Evolutionary conservation across 306 rosid species (phyloP).

Genomic region (Vicia faba): DNA sequence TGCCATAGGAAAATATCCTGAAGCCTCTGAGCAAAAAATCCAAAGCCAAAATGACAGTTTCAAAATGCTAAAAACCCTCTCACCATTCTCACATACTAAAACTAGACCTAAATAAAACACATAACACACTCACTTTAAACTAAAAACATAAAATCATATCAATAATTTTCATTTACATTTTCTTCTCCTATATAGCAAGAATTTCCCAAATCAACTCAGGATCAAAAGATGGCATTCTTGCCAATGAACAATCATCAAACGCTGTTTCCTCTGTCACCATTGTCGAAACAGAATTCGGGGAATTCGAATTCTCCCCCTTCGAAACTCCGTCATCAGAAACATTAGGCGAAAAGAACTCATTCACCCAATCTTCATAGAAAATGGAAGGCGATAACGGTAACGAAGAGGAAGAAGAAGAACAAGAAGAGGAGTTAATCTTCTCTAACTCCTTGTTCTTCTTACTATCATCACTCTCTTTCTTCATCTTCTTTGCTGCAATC

Average conservation of each 20-base stretch:
- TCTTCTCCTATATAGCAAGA: slow-evolving; percentile 61
- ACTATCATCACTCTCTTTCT: neutral
- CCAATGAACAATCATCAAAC: slow-evolving; percentile 62
- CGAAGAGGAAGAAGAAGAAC: slow-evolving; percentile 55
- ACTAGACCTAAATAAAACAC: neutral
- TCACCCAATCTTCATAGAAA: slow-evolving; percentile 44
- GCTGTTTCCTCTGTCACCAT: slow-evolving; percentile 48
- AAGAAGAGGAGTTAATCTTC: slow-evolving; percentile 40
- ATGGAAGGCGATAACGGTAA: slow-evolving; percentile 22
- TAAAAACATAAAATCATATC: neutral
- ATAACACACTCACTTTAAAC: neutral
- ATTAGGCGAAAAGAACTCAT: slow-evolving; percentile 41
- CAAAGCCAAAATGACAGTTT: slow-evolving; percentile 36
- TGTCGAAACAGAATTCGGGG: slow-evolving; percentile 50
- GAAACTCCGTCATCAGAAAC: slow-evolving; percentile 64
- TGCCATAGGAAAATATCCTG: slow-evolving; percentile 34
- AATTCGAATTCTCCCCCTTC: slow-evolving; percentile 57
- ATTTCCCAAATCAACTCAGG: slow-evolving; percentile 94
- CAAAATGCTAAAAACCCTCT: slow-evolving; percentile 19
- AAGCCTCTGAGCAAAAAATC: slow-evolving; percentile 45
- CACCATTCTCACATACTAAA: slow-evolving; percentile 6
- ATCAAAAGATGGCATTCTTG: slow-evolving; percentile 83
- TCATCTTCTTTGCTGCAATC: slow-evolving; percentile 47
- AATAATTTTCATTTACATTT: slow-evolving; percentile 35
- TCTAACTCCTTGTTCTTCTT: neutral